A percentile compares a stretch with the other conserved stretches of the same genome.
These are phyloP conservation scores for Purpureocillium takamizusanense DNA, from an alignment of 2,329 filamentous ascomycete species.

Conservation along the genomic window DNA sequence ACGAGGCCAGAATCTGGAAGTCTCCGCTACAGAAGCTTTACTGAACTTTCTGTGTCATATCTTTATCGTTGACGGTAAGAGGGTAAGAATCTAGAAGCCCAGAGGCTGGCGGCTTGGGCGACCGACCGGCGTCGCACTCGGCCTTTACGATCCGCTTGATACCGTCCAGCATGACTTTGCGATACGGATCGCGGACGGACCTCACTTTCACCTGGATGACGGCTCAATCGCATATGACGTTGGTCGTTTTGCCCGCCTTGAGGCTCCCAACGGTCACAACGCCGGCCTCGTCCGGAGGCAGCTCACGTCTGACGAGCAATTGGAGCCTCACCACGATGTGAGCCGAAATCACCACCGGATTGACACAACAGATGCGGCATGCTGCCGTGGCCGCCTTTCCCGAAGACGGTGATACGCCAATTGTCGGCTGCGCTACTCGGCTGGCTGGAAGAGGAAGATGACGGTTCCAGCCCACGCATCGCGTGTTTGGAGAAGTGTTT, in stretches of 20 bases:
- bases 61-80: too few relatives aligned
- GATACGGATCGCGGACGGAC: constrained; percentile 18
- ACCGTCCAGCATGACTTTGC: constrained; percentile 22
- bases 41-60: too few relatives aligned
- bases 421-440: constrained; percentile 42
- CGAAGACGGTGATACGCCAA: constrained; percentile 20
- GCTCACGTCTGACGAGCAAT: constrained; percentile 20
- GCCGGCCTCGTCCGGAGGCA: constrained; percentile 24
- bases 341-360: constrained; percentile 35
- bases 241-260: constrained; percentile 30
- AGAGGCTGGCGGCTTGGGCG: constrained; percentile 26
- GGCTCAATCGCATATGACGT: constrained; percentile 33
- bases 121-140: constrained; percentile 41
- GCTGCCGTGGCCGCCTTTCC: constrained; percentile 31
- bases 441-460: constrained; percentile 57
- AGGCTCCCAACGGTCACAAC: constrained; percentile 35
- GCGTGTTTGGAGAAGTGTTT: constrained; percentile 17
- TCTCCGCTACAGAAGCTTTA: constrained; percentile 38
- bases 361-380: constrained; percentile 32
- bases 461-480: constrained; percentile 52
- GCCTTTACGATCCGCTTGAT: constrained; percentile 37
- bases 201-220: constrained; percentile 25
- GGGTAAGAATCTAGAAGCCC: too few relatives aligned
- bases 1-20: constrained; percentile 25
- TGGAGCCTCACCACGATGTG: constrained; percentile 27